Evolutionary conservation across 805 yeast genomes (phyloP).

Genomic region (Metschnikowia reukaufii): DNA sequence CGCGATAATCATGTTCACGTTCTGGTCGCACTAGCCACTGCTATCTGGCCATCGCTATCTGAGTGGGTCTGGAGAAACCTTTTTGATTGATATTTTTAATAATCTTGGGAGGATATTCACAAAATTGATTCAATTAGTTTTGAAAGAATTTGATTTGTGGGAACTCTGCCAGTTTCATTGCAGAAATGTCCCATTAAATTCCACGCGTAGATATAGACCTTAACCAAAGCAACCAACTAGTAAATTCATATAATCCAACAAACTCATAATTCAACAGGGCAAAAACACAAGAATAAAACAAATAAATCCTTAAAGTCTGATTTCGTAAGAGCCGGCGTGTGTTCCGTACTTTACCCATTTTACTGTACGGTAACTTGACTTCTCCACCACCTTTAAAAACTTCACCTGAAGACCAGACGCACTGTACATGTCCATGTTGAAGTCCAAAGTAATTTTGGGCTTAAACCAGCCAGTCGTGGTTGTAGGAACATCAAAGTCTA

Average conservation of each 20-base stretch:
- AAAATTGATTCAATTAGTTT: too few species aligned
- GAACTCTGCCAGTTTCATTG: too few species aligned
- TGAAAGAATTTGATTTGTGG: too few species aligned
- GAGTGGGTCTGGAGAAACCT: too few species aligned
- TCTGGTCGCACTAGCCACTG: too few species aligned
- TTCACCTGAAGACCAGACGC: constrained; percentile 75
- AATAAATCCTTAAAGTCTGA: constrained; percentile 47
- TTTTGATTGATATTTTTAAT: too few species aligned
- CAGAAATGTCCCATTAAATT: background rate
- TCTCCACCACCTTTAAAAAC: constrained; percentile 65
- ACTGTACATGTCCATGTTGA: constrained; percentile 71
- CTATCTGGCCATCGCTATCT: too few species aligned
- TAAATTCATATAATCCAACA: background rate
- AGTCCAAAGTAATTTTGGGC: constrained; percentile 74
- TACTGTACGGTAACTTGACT: constrained; percentile 60
- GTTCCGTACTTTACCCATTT: constrained; percentile 87
- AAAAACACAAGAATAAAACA: background rate
- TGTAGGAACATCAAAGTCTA: constrained; percentile 31
- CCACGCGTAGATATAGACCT: background rate
- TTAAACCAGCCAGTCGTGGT: constrained; percentile 50
- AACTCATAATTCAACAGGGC: background rate
- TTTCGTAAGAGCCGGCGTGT: constrained; percentile 77
- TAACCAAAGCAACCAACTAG: background rate
- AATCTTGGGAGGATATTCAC: too few species aligned
- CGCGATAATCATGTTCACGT: background rate